Evolutionary conservation across 1,284 basidiomycete species (phyloP), one percentile per base, ranked within the genome.

Genomic region (Apiotrichum mycotoxinovorans): DNA sequence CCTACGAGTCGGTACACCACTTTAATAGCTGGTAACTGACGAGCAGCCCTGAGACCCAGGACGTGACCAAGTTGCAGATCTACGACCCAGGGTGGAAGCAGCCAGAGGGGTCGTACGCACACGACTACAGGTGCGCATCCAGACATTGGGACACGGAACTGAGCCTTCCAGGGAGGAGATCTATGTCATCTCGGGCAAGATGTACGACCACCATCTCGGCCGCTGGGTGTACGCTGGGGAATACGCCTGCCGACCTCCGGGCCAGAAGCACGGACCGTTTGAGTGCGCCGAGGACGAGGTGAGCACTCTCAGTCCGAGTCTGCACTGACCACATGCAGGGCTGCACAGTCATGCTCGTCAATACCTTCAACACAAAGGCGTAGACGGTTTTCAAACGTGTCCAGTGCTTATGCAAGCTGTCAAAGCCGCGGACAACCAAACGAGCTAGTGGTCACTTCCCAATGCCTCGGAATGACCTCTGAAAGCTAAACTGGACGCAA

Each of bases 161-260:
- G 40, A 42, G 37, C 8, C 4, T 38, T 22, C 17, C 45, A 46
- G 45, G 45, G 61, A 62, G 50, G 61, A 62, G 47, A 57, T 62
- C 42, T 54, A 50, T 35, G 52, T 62, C 23, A 50, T 62, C 25
- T 54, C 52, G 22, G 61, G 61, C 40, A 38, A 51, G 23, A 56
- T 83, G 76, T 11, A 74, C 79, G 8, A 81, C 73, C 20, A 78
- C 80, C 25, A 82, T 86, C 54, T 87, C 84, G 34, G 87, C 79
- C 54, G 57, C 9, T 62, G 61, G 61, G 58, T 62, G 2, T 34
- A 20, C 5, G 33, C 54, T 1, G 61, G 61, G 9, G 61, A 62
- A 37, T 62, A 62, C 33, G 54, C 53, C 12, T 62, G 61, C 35
- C 51, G 61, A 3, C 61, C 61, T 0, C 61, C 61, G 4, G 57